A percentile compares a stretch with the other conserved stretches of the same genome.
phyloP scores from a whole-genome alignment of 2,329 filamentous ascomycete genomes.

The Trichoderma polysporum region DNA sequence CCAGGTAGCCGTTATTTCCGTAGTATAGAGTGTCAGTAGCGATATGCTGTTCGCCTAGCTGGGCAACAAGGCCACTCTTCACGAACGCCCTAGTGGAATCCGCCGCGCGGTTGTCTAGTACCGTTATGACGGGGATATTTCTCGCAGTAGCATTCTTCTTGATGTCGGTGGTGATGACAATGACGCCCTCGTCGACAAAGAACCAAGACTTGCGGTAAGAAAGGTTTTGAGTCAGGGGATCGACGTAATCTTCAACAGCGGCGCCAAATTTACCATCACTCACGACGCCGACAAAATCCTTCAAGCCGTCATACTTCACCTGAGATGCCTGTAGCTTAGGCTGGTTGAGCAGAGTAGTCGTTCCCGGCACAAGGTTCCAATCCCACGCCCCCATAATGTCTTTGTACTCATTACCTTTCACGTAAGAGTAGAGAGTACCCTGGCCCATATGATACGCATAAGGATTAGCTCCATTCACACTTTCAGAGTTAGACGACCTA shows the following conservation, averaged over 20 bases:
- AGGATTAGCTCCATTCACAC: slow-evolving; percentile 27
- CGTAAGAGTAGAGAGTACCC: slow-evolving; percentile 27
- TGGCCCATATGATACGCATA: slow-evolving; percentile 28
- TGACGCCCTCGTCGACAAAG: slow-evolving; percentile 25
- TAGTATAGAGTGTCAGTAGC: slow-evolving; percentile 23
- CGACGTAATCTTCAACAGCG: slow-evolving; percentile 25
- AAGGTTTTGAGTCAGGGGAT: slow-evolving; percentile 24
- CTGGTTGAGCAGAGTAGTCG: slow-evolving; percentile 25
- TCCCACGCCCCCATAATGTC: slow-evolving; percentile 29
- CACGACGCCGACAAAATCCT: slow-evolving; percentile 28
- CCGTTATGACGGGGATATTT: slow-evolving; percentile 22
- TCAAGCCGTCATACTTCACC: slow-evolving; percentile 21
- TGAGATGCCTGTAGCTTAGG: slow-evolving; percentile 15
- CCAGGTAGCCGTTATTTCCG: slow-evolving; percentile 27
- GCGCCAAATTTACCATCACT: slow-evolving; percentile 26
- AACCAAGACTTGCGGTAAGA: slow-evolving; percentile 29
- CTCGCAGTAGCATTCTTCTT: slow-evolving; percentile 10
- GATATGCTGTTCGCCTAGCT: neutral
- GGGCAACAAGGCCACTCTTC: slow-evolving; percentile 12
- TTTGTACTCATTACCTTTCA: slow-evolving; percentile 29
- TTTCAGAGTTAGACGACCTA: slow-evolving; percentile 26
- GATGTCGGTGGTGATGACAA: slow-evolving; percentile 24
- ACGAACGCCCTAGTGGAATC: slow-evolving; percentile 20
- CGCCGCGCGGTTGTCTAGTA: slow-evolving; percentile 27
- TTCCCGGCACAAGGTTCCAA: slow-evolving; percentile 29